Evolutionary conservation across 352 stramenopile species (phyloP), one percentile per base, ranked within the genome.

Genomic region (Pythium sp.): DNA sequence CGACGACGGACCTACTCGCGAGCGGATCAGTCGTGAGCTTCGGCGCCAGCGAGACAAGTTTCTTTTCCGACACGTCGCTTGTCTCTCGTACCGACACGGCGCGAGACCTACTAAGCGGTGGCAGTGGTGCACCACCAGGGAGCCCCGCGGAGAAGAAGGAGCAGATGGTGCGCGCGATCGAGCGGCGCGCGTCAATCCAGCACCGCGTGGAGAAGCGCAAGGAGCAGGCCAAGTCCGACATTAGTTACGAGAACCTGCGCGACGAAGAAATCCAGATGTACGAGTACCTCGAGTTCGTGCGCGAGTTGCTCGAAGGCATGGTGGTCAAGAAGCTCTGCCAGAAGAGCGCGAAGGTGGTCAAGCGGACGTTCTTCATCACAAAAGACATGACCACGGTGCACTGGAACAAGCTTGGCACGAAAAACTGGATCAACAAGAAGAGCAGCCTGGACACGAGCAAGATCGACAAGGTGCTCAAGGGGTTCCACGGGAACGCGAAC

Each of bases 211-310:
- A 88, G 62, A 84, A 84, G 61, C 80, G 80, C 22, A 78, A 77
- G 15, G 71, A 75, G 46, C 67, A 79, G 28, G 77, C 71, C 38
- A 74, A 76, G 54, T 79, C 79, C n/a, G 81, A 91, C 65, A 78
- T 89, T 41, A 82, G 70, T 34, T 87, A 90, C 65, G 84, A 91
- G 32, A 88, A 83, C 43, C 61, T 92, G 8, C 58, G 70, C n/a
- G 75, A 87, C 63, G 80, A 88, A 6, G 82, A 91, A 54, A 80
- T 89, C 32, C 71, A 84, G 30, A 79, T 81, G 62, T 88, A 88
- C 67, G 82, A 91, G 62, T 91, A 92, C 62, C 70, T 91, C 30
- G 81, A 90, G 72, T 92, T 92, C 60, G 72, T 92, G 2, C 81
- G 80, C 28, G 76, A 83, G 49, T 55, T 92, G 14, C 70, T 89